phyloP scores from a whole-genome alignment of 257 asterid genomes.

The Coffea canephora region DNA sequence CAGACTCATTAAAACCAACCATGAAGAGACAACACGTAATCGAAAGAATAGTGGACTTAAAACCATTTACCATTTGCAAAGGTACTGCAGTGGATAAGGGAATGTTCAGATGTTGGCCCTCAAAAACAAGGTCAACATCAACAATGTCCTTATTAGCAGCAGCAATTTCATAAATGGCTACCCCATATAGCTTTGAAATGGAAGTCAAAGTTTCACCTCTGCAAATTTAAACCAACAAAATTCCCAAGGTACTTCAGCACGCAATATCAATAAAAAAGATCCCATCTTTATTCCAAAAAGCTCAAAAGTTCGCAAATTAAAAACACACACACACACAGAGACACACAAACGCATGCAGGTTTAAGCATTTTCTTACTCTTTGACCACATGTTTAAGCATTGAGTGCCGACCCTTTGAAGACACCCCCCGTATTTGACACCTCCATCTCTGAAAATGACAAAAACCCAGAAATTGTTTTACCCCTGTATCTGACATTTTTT shows the following conservation, averaged over 20 bases:
- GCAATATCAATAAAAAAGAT: neutral
- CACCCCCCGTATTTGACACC: conserved; percentile 42
- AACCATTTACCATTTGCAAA: conserved; percentile 13
- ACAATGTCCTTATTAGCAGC: conserved; percentile 41
- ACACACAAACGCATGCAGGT: neutral
- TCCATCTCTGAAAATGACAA: conserved; percentile 35
- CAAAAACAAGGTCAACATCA: conserved; percentile 35
- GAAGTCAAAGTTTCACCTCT: conserved; percentile 53
- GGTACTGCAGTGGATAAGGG: conserved; percentile 12
- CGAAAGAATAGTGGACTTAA: neutral
- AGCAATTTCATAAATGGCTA: conserved; percentile 45
- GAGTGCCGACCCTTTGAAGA: conserved; percentile 35
- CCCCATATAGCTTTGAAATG: conserved; percentile 45
- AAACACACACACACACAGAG: neutral
- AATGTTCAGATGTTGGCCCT: conserved; percentile 27
- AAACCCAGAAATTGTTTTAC: conserved; percentile 15
- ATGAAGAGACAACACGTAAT: neutral
- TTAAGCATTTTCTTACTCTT: conserved; percentile 31
- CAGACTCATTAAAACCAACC: neutral
- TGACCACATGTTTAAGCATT: conserved; percentile 54
- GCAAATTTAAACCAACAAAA: conserved; percentile 15
- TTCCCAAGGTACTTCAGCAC: neutral
- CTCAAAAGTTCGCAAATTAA: neutral
- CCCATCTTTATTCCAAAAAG: conserved; percentile 3
- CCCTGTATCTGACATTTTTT: neutral